Evolutionary conservation across 345 rosid species (phyloP), one percentile per base, ranked within the genome.

Genomic region (Abelmoschus esculentus): DNA sequence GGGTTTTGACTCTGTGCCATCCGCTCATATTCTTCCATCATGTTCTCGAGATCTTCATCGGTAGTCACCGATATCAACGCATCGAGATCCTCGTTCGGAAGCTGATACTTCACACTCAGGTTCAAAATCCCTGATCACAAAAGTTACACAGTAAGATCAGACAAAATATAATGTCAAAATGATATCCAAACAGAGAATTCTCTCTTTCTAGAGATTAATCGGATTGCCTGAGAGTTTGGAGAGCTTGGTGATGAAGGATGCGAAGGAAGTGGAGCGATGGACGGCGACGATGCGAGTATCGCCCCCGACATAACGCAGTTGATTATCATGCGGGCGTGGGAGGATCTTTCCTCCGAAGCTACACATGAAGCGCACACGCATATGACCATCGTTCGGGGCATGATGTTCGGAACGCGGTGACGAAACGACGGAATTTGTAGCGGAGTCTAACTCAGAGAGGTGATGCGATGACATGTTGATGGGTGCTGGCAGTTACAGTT

Each of bases 1-100:
- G 89, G 93, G 73, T 83, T 91, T 17, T 79, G 96, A 79, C 82
- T 87, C 65, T 71, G 88, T 49, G 83, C 80, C 19, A 87, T 9
- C 63, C 99, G 97, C 67, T 95, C 99, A 79, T 89, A 91, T 69
- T 95, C 99, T 3, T 95, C 99, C 81, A 95, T 88, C 99, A 95
- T 91, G 87, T 95, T 95, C 71, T 95, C 97, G 7, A 89, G 83
- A 71, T 95, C 99, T 78, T 95, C 99, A 38, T 95, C 99, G 18
- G 91, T 91, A 3, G 96, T 84, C 68, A 95, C 96, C 6, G 99
- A 89, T 53, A 95, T 95, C 81, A 91, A 82, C 62, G 96, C 90
- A 76, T 95, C 97, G 18, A 95, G 96, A 84, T 95, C 97, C 67
- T 95, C 97, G 71, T 89, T 91, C 11, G 97, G 99, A 15, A 95